Evolutionary conservation across 768 basidiomycete species (phyloP).

Genomic region (Mycena sanguinolenta): DNA sequence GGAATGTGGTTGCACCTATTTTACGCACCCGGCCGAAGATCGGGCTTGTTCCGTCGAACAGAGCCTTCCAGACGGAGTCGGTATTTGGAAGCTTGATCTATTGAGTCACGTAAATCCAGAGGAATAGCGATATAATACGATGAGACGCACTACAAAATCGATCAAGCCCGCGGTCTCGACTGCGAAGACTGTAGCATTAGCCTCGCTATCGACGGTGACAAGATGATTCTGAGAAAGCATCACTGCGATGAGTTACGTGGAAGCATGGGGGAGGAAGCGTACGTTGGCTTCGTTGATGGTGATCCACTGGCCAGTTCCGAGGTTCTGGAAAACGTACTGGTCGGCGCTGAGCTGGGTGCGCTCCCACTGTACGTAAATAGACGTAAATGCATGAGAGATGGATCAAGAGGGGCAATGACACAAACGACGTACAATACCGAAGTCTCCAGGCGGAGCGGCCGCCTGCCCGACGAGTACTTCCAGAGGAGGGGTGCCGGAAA

Average conservation of each 20-base stretch:
- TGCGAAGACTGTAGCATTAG: conserved; percentile 16
- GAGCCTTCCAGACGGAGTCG: conserved; percentile 20
- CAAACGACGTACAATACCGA: conserved; percentile 21
- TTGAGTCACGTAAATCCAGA: conserved; percentile 6
- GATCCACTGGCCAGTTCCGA: conserved; percentile 19
- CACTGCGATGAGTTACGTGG: not conserved
- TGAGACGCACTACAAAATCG: conserved; percentile 19
- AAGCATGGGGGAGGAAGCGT: conserved; percentile 6
- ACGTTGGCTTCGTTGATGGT: conserved; percentile 20
- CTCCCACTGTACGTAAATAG: conserved; percentile 27
- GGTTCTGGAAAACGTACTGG: conserved; percentile 17
- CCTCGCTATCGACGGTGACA: conserved; percentile 10
- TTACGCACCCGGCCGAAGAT: conserved; percentile 27
- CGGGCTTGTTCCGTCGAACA: conserved; percentile 25
- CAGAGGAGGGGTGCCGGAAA: conserved; percentile 11
- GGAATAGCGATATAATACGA: conserved; percentile 7
- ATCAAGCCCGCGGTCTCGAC: conserved; percentile 13
- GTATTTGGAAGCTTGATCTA: conserved; percentile 22
- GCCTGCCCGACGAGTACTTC: conserved; percentile 24
- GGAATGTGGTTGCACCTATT: conserved; percentile 14
- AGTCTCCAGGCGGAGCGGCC: conserved; percentile 20
- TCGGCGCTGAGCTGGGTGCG: conserved; percentile 20
- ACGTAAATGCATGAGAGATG: conserved; percentile 19
- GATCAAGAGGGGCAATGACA: not conserved
- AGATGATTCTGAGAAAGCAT: conserved; percentile 14